phyloP scores from a whole-genome alignment of 495 filamentous ascomycete species.

The Aspergillus mulundensis region DNA sequence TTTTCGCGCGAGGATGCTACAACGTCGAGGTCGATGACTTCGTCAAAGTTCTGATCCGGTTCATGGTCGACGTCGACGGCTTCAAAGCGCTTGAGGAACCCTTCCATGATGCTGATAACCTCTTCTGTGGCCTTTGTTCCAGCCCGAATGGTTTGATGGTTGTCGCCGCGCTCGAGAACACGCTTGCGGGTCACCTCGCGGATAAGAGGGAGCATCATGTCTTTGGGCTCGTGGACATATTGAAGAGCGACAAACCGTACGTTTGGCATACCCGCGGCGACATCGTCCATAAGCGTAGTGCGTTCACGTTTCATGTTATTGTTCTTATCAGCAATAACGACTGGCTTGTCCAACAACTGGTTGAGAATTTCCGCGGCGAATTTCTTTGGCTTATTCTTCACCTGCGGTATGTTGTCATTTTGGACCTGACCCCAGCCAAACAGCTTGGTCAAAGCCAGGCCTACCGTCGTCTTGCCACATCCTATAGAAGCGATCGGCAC shows the following conservation, averaged over 20 bases:
- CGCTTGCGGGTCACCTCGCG: conserved; percentile 70
- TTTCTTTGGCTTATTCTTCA: conserved; percentile 60
- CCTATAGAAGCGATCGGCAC: conserved; percentile 88
- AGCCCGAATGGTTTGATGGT: conserved; percentile 95
- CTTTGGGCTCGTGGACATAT: conserved; percentile 73
- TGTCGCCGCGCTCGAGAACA: conserved; percentile 83
- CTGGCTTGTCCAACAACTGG: conserved; percentile 55
- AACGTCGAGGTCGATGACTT: conserved; percentile 81
- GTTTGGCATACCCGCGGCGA: conserved; percentile 53
- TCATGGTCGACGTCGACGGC: conserved; percentile 54
- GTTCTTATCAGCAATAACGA: conserved; percentile 89
- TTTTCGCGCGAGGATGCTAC: conserved; percentile 73
- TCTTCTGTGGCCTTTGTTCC: conserved; percentile 60
- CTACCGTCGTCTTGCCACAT: conserved; percentile 94
- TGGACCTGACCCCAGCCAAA: conserved; percentile 94
- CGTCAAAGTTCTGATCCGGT: conserved; percentile 76
- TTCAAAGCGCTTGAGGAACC: conserved; percentile 85
- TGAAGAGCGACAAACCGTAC: conserved; percentile 85
- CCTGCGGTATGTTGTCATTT: conserved; percentile 91
- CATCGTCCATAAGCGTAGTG: conserved; percentile 77
- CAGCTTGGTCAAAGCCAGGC: conserved; percentile 72
- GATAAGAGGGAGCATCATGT: conserved; percentile 55
- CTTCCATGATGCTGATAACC: conserved; percentile 88
- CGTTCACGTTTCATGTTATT: conserved; percentile 87
- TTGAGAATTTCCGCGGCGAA: conserved; percentile 67